Conservation (phyloP, 106 monocot genomes). For the Dendrobium catenatum region DNA sequence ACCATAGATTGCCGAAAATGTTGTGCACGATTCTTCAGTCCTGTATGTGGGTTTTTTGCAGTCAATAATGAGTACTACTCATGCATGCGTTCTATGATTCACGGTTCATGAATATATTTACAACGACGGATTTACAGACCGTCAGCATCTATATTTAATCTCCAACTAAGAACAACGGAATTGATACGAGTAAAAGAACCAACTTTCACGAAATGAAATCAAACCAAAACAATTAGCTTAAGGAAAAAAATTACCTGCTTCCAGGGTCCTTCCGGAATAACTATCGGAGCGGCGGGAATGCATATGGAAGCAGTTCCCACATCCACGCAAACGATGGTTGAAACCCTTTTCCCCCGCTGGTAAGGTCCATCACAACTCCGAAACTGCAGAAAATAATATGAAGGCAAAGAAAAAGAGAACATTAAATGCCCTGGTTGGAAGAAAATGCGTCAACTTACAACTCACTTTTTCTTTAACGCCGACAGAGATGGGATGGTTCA, state of each 20-base stretch:
- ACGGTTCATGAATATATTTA: not conserved
- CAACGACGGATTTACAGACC: not conserved
- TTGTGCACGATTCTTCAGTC: not conserved
- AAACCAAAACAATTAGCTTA: not conserved
- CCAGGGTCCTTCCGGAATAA: constrained; percentile 85
- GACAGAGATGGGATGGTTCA: not conserved
- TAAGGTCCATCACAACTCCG: not conserved
- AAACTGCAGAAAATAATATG: not conserved
- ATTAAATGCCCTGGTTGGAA: not conserved
- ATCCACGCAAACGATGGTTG: not conserved
- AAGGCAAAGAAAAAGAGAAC: not conserved
- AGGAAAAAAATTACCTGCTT: constrained; percentile 38
- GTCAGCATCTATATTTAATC: not conserved
- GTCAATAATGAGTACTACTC: not conserved
- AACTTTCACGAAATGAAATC: not conserved
- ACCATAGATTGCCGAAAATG: not conserved
- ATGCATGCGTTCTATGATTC: not conserved
- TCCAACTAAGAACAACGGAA: not conserved
- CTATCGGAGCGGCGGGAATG: constrained; percentile 71
- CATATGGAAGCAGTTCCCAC: constrained; percentile 7
- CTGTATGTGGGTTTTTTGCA: not conserved
- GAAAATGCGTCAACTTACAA: not conserved
- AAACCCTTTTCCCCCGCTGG: constrained; percentile 4
- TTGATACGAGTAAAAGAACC: too few relatives aligned
- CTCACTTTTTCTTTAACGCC: not conserved